Evolutionary conservation across 371 early-diverging fungal species (phyloP), one percentile per base, ranked within the genome.

Genomic region (Fennellomyces sp.): DNA sequence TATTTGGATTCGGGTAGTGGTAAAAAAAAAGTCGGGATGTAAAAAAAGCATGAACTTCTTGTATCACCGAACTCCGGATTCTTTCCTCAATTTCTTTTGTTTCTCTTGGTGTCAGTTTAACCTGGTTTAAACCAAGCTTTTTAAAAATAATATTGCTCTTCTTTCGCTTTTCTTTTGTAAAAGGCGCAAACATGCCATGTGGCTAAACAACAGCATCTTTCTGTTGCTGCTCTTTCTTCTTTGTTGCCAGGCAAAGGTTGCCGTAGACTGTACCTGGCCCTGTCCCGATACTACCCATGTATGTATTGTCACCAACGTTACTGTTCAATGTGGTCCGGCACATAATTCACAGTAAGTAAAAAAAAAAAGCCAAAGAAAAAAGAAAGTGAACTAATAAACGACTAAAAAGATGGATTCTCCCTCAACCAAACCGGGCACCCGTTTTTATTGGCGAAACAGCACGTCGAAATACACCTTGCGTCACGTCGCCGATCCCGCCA

Each of bases 201-300:
- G 31, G 35, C 28, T 54, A 19, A 17, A 27, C 35, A n/a, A 26
- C 28, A 35, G 31, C 27, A 33, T 36, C 38, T 26, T 54, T 26
- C 39, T 54, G 36, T 25, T 36, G 35, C 36, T 54, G 25, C n/a
- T 38, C 17, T 26, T 54, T 27, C 13, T 4, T 27, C 11, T 5
- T 19, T 36, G 15, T 36, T 54, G 39, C 39, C 21, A 45, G 42
- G 51, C 63, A 12, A 35, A 63, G 15, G 63, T 56, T 5, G 39
- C 56, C 17, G 64, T 68, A 19, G 57, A 68, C 41, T 68, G 68
- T 50, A 64, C 68, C 2, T 68, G 68, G 68, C 68, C 68, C n/a
- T 68, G 68, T 39, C 31, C 64, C 12, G 55, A 50, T 31, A 26
- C 26, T n/a, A 36, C 48, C 17, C 33, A 64, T 21, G 66, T 51